Evolutionary conservation across 805 yeast species (phyloP).

Genomic region (Metschnikowia hibisci): DNA sequence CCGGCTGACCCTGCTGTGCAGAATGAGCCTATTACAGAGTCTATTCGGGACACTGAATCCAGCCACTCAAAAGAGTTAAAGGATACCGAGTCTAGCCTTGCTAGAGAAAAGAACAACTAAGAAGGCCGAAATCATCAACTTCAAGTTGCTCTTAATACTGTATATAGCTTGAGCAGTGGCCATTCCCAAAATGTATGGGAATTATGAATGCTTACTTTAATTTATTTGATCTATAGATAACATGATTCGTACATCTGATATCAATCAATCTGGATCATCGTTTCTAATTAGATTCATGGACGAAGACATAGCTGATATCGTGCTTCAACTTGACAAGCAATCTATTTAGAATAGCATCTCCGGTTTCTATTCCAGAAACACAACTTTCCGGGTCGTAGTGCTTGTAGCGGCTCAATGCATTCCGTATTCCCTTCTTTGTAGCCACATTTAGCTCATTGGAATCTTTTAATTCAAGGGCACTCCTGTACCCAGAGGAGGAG

Average conservation of each 20-base stretch:
- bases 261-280: no score
- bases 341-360: slow-evolving; percentile 12
- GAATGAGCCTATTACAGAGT: not conserved
- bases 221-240: no score
- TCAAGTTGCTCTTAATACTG: no score
- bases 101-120: no score
- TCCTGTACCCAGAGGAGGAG: slow-evolving; percentile 39
- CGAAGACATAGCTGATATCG: slow-evolving; percentile 15
- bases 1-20: slow-evolving; percentile 1
- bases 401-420: slow-evolving; percentile 57
- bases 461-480: slow-evolving; percentile 48
- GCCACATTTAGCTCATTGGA: slow-evolving; percentile 24
- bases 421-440: slow-evolving; percentile 45
- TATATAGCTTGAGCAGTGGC: no score
- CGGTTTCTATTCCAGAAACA: slow-evolving; percentile 8
- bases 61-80: not conserved
- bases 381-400: slow-evolving; percentile 52
- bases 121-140: no score
- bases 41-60: not conserved
- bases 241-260: no score
- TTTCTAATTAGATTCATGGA: slow-evolving; percentile 1
- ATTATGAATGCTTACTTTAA: no score
- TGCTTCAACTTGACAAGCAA: slow-evolving; percentile 9
- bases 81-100: not conserved
- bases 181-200: no score